These are phyloP conservation scores for Tricholomella constricta DNA, from an alignment of 768 basidiomycete genomes.

Conservation along the genomic window DNA sequence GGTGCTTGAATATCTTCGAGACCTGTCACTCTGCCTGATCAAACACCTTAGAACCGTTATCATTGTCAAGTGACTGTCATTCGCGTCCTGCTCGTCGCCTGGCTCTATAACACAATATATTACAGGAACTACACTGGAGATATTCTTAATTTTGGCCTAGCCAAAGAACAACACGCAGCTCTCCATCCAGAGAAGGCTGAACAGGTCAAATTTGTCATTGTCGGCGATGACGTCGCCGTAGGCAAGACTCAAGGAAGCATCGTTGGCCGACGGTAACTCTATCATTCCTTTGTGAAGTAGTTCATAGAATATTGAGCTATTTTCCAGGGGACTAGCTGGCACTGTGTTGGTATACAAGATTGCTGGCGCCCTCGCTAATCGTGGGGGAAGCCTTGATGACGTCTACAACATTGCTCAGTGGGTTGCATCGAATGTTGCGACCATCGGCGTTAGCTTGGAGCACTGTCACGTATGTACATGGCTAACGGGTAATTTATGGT, in stretches of 20 bases:
- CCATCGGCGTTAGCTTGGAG: slow-evolving; percentile 85
- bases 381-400: slow-evolving; percentile 66
- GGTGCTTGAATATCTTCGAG: slow-evolving; percentile 42
- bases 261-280: slow-evolving; percentile 71
- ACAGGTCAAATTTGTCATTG: slow-evolving; percentile 73
- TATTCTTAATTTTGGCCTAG: slow-evolving; percentile 88
- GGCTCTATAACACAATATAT: slow-evolving; percentile 3
- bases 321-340: slow-evolving; percentile 77
- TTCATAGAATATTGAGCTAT: not conserved
- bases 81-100: too few relatives aligned
- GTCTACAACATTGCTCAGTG: slow-evolving; percentile 69
- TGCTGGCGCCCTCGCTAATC: slow-evolving; percentile 76
- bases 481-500: not conserved
- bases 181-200: slow-evolving; percentile 67
- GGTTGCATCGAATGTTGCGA: slow-evolving; percentile 67
- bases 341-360: slow-evolving; percentile 89
- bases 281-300: not conserved
- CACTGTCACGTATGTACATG: slow-evolving; percentile 81
- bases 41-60: slow-evolving; percentile 64
- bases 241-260: slow-evolving; percentile 78
- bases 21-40: not conserved
- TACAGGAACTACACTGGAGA: slow-evolving; percentile 87
- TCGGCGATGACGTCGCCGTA: slow-evolving; percentile 91
- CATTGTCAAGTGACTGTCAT: slow-evolving; percentile 66
- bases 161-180: slow-evolving; percentile 81